These are phyloP conservation scores for Flaveria bidentis DNA, from an alignment of 129 eudicot species.

Conservation along the genomic window DNA sequence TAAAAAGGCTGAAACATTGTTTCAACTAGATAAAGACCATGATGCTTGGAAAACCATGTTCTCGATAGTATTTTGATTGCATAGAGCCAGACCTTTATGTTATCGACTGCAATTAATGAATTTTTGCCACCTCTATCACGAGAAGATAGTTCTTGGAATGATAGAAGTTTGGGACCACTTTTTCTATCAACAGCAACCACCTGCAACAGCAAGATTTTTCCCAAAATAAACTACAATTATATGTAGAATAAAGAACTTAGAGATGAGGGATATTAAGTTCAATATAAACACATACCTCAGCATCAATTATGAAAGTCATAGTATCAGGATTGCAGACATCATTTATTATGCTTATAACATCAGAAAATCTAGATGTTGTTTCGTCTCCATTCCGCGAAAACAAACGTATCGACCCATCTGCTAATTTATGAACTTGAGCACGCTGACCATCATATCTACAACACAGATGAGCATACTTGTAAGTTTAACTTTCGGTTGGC, in stretches of 20 bases:
- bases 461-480: background rate
- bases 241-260: background rate
- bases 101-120: slow-evolving; percentile 63
- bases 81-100: slow-evolving; percentile 61
- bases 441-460: slow-evolving; percentile 97
- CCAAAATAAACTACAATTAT: background rate
- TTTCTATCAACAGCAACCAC: slow-evolving; percentile 92
- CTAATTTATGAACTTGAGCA: slow-evolving; percentile 84
- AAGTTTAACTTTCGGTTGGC: background rate
- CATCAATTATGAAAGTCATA: slow-evolving; percentile 72
- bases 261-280: background rate
- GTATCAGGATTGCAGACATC: slow-evolving; percentile 59
- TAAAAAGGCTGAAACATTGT: slow-evolving; percentile 11
- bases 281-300: slow-evolving; percentile 64
- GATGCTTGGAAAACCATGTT: slow-evolving; percentile 5
- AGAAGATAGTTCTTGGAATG: slow-evolving; percentile 94
- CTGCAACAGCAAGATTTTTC: slow-evolving; percentile 41
- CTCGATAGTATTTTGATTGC: background rate
- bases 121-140: slow-evolving; percentile 91
- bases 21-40: background rate
- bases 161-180: slow-evolving; percentile 69
- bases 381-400: slow-evolving; percentile 97
- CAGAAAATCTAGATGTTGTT: slow-evolving; percentile 86
- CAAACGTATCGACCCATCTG: slow-evolving; percentile 78
- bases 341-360: slow-evolving; percentile 62